Percentiles rank a stretch among this genome's conserved stretches.
Conservation (phyloP, 2,329 filamentous ascomycete genomes). For the Diplodia seriata region DNA sequence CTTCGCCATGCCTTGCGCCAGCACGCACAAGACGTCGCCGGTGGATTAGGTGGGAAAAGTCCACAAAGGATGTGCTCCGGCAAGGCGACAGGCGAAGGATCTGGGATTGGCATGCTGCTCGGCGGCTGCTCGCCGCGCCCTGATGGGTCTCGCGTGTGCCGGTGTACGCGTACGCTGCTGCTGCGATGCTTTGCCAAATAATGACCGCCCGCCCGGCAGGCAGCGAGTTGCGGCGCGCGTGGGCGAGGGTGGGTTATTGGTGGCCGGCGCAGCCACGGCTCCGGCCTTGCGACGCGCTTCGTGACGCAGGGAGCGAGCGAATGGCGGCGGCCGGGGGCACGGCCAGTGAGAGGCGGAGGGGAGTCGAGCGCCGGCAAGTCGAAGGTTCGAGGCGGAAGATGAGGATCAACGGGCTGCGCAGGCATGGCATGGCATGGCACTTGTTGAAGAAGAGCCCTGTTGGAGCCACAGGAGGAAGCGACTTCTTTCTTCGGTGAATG, state of each 20-base stretch:
- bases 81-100: not conserved
- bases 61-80: slow-evolving; percentile 8
- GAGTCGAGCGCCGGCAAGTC: slow-evolving; percentile 10
- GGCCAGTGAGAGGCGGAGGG: slow-evolving; percentile 19
- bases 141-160: not conserved
- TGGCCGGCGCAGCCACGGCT: slow-evolving; percentile 26
- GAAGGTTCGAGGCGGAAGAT: slow-evolving; percentile 25
- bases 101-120: slow-evolving; percentile 13
- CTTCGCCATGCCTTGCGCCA: slow-evolving; percentile 17
- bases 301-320: slow-evolving; percentile 32
- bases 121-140: slow-evolving; percentile 5
- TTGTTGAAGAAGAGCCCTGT: slow-evolving; percentile 1
- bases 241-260: slow-evolving; percentile 21
- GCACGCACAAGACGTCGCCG: slow-evolving; percentile 4
- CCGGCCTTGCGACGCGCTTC: slow-evolving; percentile 32
- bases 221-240: slow-evolving; percentile 8
- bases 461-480: slow-evolving; percentile 3
- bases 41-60: not conserved
- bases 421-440: slow-evolving; percentile 4
- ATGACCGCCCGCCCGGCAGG: slow-evolving; percentile 4
- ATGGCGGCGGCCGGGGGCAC: slow-evolving; percentile 3
- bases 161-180: slow-evolving; percentile 10
- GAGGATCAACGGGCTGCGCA: slow-evolving; percentile 22
- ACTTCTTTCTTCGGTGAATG: slow-evolving; percentile 22
- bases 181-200: slow-evolving; percentile 4